Conservation (phyloP, 306 rosid species). For the Cucumis melo region DNA sequence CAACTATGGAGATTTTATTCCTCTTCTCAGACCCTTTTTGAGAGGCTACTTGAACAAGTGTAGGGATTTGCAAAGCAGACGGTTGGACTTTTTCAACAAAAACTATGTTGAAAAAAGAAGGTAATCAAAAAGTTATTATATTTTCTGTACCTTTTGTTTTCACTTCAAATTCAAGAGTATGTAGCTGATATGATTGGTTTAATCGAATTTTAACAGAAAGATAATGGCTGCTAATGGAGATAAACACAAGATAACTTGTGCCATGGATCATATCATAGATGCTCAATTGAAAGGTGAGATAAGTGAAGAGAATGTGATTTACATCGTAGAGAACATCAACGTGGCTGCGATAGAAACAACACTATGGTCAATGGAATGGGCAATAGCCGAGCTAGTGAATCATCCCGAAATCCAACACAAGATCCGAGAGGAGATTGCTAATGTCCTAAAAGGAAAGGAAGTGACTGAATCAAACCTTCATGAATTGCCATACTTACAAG, state of each 20-base stretch:
- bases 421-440: conserved; percentile 36
- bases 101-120: conserved; percentile 44
- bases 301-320: conserved; percentile 56
- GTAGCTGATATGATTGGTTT: not conserved
- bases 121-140: conserved; percentile 23
- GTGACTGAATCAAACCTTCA: conserved; percentile 61
- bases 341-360: conserved; percentile 79
- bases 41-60: conserved; percentile 62
- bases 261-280: conserved; percentile 75
- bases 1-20: conserved; percentile 28
- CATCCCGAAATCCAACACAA: conserved; percentile 47
- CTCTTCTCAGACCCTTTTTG: conserved; percentile 60
- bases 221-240: conserved; percentile 57
- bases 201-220: conserved; percentile 11
- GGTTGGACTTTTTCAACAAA: conserved; percentile 57
- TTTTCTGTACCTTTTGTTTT: too few species aligned
- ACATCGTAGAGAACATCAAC: conserved; percentile 72
- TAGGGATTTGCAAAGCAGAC: conserved; percentile 50
- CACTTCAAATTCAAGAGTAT: not conserved
- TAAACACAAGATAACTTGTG: conserved; percentile 53
- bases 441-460: conserved; percentile 30
- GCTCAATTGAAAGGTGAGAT: conserved; percentile 72
- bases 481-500: conserved; percentile 52
- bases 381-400: conserved; percentile 72
- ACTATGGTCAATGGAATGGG: conserved; percentile 91